Base-by-base conservation (phyloP, 2,329 filamentous ascomycete genomes). In the Xylaria sp. region DNA sequence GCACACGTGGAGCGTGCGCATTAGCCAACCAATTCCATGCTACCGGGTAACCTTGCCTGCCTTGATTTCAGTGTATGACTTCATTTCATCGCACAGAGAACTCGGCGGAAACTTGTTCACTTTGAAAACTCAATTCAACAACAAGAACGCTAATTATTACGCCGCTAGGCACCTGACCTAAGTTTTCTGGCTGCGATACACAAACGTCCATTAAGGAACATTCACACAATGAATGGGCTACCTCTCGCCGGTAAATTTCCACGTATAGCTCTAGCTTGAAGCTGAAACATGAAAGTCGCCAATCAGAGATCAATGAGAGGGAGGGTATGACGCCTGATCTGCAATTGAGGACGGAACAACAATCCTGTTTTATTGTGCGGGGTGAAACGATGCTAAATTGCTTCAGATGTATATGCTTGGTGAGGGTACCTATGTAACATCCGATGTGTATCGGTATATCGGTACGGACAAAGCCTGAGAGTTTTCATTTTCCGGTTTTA, bases 11-110 rank as follows among this genome's bases (percentile, higher is more conserved):
- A 57, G 13, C 13, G 2, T 25, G 18, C 28, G 39, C 46, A 58
- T 58, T 46, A 58, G 56, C 23, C 32, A 48, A 10, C 46, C 55
- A 52, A 64, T 55, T 44, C 52, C 65, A 67, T 41, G 58, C 51
- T 55, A 39, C 37, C 37, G 37, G 37, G 51, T 64, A 54, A 46
- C 54, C 23, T 59, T 39, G 66, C 60, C 54, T 65, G 66, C 61
- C 66, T 65, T 64, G 66, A 65, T 68, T 64, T 64, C 39, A 32
- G 39, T 23, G 1, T 58, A 63, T 63, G 59, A 54, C 41, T 39
- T 58, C 44, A 51, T 58, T 20, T 46, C 41, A 37, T 13, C 8
- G 10, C 39, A 48, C 61, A 12, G 23, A 54, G 37, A 46, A 44
- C 25, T n/a, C 20, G 34, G n/a, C 2, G n/a, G 20, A 15, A 20